Base-by-base conservation (phyloP, 2,329 filamentous ascomycete species). In the Aspergillus tubingensis region DNA sequence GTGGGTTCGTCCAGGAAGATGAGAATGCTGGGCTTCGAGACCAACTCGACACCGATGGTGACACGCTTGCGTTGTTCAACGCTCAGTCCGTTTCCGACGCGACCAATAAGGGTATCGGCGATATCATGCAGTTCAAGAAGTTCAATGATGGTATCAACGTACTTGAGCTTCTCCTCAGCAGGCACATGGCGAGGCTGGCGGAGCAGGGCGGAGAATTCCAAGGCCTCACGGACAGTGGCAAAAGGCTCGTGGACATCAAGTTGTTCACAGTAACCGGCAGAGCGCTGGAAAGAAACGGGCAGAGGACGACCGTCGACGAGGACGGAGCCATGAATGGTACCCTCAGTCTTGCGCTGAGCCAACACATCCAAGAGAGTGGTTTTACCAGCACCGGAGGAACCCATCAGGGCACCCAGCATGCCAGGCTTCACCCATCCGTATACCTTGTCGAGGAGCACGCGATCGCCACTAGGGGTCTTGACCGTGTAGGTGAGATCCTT, bases 391-490 rank as follows among this genome's bases (percentile, higher is more conserved):
- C 89, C 90, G 1, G 86, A 91, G 1, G 89, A 88, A 25, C 91
- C 91, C 81, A 94, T 90, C 1, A 95, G 79, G 0, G 91, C 91
- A 19, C 91, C 85, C 79, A 95, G 85, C 62, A 89, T 81, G 8
- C 91, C 91, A 0, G 91, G 91, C 69, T 91, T 92, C 2, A 88
- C 90, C 71, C 91, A 93, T 0, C 91, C 91, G 60, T 83, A 86
- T 49, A 93, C 85, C 13, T 88, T 82, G 68, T 90, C 86, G 27
- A 91, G 78, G 1, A 91, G 79, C 66, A 85, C 77, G 10, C 83
- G 82, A 54, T 77, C 74, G 3, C 85, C 85, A 0, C 76, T 73
- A 0, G 83, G 80, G 0, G 84, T 87, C 65, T 86, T 83, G 61
- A 92, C 89, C 0, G 85, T 89, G 69, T 91, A 92, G 1, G 79